phyloP scores from a whole-genome alignment of 2,329 filamentous ascomycete genomes.

The Aspergillus ruber region DNA sequence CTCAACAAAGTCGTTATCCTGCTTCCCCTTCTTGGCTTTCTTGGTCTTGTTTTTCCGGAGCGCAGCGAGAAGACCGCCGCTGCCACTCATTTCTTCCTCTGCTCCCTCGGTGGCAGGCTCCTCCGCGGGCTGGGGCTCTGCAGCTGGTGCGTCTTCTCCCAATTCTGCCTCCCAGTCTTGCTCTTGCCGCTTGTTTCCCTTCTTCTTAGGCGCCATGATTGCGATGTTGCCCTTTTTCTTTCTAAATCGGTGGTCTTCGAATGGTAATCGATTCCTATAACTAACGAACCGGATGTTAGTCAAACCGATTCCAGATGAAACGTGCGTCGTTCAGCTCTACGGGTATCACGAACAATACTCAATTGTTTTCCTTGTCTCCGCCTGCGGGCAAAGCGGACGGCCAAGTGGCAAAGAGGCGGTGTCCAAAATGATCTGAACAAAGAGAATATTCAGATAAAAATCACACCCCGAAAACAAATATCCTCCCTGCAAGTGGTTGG shows the following conservation, averaged over 20 bases:
- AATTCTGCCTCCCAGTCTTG: slow-evolving; percentile 95
- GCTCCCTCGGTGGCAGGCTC: slow-evolving; percentile 44
- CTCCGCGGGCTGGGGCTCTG: slow-evolving; percentile 43
- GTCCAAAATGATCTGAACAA: background rate
- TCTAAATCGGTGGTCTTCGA: background rate
- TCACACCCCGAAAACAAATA: background rate
- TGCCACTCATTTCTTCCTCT: slow-evolving; percentile 50
- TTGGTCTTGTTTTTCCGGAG: slow-evolving; percentile 77
- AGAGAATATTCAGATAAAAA: background rate
- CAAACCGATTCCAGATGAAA: background rate
- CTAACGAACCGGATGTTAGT: background rate
- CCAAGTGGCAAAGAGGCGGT: background rate
- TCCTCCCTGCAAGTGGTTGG: background rate
- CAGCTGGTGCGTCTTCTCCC: slow-evolving; percentile 60
- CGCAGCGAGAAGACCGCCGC: slow-evolving; percentile 69
- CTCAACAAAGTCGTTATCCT: slow-evolving; percentile 65
- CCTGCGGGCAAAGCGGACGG: background rate
- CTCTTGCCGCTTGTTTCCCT: slow-evolving; percentile 75
- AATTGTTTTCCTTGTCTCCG: background rate
- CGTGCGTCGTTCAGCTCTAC: background rate
- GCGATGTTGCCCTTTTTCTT: slow-evolving; percentile 1
- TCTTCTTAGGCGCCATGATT: slow-evolving; percentile 89
- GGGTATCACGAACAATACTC: slow-evolving; percentile 7
- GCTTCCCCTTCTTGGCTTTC: slow-evolving; percentile 83
- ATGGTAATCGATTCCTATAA: background rate